Conservation (phyloP, 2,329 filamentous ascomycete genomes). For the Fusarium sublunatum region DNA sequence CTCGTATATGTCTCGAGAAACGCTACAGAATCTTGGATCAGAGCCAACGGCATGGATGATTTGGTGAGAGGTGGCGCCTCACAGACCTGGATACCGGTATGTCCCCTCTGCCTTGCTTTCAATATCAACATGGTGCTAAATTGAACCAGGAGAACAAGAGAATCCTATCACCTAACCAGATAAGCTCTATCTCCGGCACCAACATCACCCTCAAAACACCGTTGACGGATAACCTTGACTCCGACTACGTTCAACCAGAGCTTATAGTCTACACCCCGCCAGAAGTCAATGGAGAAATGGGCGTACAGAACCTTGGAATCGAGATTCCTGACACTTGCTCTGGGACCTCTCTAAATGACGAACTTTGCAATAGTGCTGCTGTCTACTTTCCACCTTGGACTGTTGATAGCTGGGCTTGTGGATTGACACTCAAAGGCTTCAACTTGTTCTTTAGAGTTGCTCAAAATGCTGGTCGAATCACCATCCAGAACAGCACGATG, state of each 20-base stretch:
- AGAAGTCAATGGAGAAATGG: constrained; percentile 23
- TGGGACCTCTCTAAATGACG: not conserved
- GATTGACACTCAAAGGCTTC: constrained; percentile 31
- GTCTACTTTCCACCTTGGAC: constrained; percentile 38
- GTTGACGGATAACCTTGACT: constrained; percentile 34
- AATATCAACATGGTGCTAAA: not conserved
- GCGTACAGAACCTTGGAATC: constrained; percentile 24
- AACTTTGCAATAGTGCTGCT: constrained; percentile 28
- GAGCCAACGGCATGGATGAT: constrained; percentile 28
- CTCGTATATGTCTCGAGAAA: constrained; percentile 27
- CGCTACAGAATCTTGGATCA: constrained; percentile 30
- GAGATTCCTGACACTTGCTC: constrained; percentile 24
- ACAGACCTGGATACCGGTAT: constrained; percentile 40
- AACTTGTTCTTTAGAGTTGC: constrained; percentile 37
- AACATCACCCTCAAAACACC: constrained; percentile 32
- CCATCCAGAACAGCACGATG: constrained; percentile 27
- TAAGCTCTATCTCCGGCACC: constrained; percentile 23
- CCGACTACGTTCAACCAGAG: constrained; percentile 20
- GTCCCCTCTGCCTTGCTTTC: rapidly evolving
- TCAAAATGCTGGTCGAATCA: constrained; percentile 32
- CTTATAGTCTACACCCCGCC: constrained; percentile 29
- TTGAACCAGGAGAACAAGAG: constrained; percentile 8
- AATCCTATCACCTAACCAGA: constrained; percentile 25
- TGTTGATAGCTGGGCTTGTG: constrained; percentile 35
- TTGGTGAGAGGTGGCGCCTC: constrained; percentile 15